Conservation (phyloP, 2,329 filamentous ascomycete genomes). For the Fusarium pininemorale region DNA sequence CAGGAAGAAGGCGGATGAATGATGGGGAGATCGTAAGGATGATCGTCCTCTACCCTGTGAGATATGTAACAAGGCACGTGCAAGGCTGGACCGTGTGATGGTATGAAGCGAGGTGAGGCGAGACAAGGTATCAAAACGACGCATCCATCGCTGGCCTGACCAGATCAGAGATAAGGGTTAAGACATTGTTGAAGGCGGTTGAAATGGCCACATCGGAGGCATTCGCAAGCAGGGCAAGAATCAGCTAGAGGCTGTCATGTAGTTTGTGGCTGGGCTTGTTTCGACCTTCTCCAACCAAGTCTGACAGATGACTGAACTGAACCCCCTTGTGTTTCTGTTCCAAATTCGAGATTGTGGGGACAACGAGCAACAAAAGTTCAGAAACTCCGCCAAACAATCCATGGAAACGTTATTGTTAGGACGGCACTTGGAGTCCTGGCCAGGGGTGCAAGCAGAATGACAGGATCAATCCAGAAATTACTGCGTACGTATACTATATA, state of each 20-base stretch:
- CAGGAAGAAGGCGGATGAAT: slow-evolving; percentile 20
- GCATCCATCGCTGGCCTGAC: slow-evolving; percentile 5
- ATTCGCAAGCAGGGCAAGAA: slow-evolving; percentile 5
- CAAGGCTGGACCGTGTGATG: slow-evolving; percentile 18
- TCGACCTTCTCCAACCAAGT: slow-evolving; percentile 12
- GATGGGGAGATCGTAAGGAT: slow-evolving; percentile 37
- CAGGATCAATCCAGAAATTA: slow-evolving; percentile 5
- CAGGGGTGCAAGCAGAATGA: slow-evolving; percentile 23
- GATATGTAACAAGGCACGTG: slow-evolving; percentile 29
- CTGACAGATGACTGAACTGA: slow-evolving; percentile 6
- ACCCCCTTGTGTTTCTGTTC: slow-evolving; percentile 24
- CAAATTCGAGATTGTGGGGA: slow-evolving; percentile 28
- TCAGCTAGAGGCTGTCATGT: neutral
- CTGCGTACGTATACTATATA: neutral
- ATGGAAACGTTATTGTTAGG: slow-evolving; percentile 6
- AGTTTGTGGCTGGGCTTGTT: slow-evolving; percentile 14
- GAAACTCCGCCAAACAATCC: slow-evolving; percentile 15
- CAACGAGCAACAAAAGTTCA: slow-evolving; percentile 10
- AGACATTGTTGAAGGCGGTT: slow-evolving; percentile 9
- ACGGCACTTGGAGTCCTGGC: slow-evolving; percentile 30
- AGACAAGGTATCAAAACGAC: slow-evolving; percentile 18
- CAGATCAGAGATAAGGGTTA: slow-evolving; percentile 9
- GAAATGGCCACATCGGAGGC: neutral
- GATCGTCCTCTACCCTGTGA: slow-evolving; percentile 40
- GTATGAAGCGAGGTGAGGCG: slow-evolving; percentile 30